Base-by-base conservation (phyloP, 345 rosid species). In the Streptanthus diversifolius region DNA sequence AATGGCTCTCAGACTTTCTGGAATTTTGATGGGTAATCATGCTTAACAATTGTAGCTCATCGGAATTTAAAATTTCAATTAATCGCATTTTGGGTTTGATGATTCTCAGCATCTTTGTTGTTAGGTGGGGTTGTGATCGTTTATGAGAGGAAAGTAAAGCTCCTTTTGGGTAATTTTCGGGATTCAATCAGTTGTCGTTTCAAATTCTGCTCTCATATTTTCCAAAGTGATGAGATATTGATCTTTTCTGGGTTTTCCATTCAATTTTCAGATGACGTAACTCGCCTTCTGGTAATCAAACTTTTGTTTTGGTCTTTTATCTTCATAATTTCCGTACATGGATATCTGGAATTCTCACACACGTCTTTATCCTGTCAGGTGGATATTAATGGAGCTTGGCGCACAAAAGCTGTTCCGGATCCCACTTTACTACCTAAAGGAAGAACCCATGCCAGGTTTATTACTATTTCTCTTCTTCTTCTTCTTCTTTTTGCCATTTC, bases 121-220 rank as follows among this genome's bases (percentile, higher is more conserved):
- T 64, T 77, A 90, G 99, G 97, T 68, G 97, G 97, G 39, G 96
- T 95, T 33, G 97, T 90, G 37, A 91, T 91, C 67, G 93, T 95
- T n/a, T 95, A 88, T 15, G 91, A 95, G 80, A 80, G 87, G 74
- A 91, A 91, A 87, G 97, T 95, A 79, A 88, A 87, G 72, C 86
- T 95, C 25, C 88, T 91, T 11, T 86, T 80, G 8, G 99, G 97
- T 95, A 83, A 71, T 3, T 45, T 67, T 22, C 49, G 7, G 2
- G 37, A 55, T 52, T 54, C 51, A 13, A 0, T n/a, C 39, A 45
- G 9, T 21, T 27, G 15, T 56, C 44, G 6, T 21, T 10, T 69
- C 3, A 19, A 1, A 17, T n/a, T 64, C 13, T 15, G 15, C 18
- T 62, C 13, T 53, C 41, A 1, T 62, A 18, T 55, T 57, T 22